These are phyloP conservation scores for Alisma plantagoaquatica DNA, from an alignment of 106 monocot species.

Conservation along the genomic window DNA sequence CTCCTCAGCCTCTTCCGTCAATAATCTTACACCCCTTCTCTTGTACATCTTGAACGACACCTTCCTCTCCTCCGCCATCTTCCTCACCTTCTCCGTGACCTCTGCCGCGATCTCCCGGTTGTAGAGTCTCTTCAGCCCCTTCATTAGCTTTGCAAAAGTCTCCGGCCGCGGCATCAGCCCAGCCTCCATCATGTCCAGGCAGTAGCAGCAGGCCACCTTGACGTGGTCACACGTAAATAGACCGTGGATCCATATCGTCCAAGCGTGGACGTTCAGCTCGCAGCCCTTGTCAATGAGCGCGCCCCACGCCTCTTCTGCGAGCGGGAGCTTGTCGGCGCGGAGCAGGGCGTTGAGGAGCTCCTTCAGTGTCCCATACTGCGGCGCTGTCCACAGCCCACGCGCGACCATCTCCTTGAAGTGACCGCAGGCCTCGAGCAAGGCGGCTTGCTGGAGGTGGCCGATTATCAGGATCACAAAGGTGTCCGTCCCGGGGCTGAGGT, in stretches of 20 bases:
- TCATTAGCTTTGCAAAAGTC: slow-evolving; percentile 93
- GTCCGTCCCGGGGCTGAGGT: slow-evolving; percentile 52
- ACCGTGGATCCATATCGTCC: slow-evolving; percentile 98
- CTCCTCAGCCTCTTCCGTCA: slow-evolving; percentile 46
- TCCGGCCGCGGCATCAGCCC: slow-evolving; percentile 91
- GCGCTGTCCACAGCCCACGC: slow-evolving; percentile 47
- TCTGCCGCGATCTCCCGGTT: slow-evolving; percentile 75
- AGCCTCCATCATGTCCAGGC: slow-evolving; percentile 81
- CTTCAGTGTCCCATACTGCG: slow-evolving; percentile 86
- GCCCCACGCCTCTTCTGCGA: slow-evolving; percentile 75
- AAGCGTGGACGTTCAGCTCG: slow-evolving; percentile 64
- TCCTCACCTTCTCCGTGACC: slow-evolving; percentile 87
- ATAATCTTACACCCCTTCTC: slow-evolving; percentile 62
- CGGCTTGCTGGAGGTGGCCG: slow-evolving; percentile 45
- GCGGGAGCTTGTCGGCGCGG: slow-evolving; percentile 59
- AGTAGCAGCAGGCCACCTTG: slow-evolving; percentile 76
- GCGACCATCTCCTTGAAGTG: slow-evolving; percentile 80
- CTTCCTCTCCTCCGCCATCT: slow-evolving; percentile 79
- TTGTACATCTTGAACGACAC: slow-evolving; percentile 89
- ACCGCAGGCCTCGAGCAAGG: slow-evolving; percentile 46
- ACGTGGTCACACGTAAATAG: slow-evolving; percentile 60
- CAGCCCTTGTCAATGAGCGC: slow-evolving; percentile 57
- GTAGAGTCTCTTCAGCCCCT: slow-evolving; percentile 81
- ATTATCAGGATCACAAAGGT: slow-evolving; percentile 62
- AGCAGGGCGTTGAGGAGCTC: slow-evolving; percentile 67